These are phyloP conservation scores for Fragilariopsis cylindrus DNA, from an alignment of 108 stramenopile genomes.

Conservation along the genomic window DNA sequence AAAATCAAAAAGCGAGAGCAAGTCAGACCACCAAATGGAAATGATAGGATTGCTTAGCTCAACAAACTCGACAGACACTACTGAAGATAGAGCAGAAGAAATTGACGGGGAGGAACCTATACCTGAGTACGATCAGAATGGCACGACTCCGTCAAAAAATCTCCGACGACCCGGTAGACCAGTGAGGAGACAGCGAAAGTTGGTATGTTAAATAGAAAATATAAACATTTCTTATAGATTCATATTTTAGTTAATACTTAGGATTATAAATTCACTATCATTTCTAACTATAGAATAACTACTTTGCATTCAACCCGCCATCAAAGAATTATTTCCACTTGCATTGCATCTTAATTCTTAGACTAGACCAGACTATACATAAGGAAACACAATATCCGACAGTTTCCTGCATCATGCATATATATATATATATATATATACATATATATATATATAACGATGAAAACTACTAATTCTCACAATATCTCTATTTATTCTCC, in stretches of 20 bases:
- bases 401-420: no score
- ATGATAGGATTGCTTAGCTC: constrained; percentile 25
- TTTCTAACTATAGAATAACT: no score
- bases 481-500: constrained; percentile 41
- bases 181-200: constrained; percentile 2
- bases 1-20: constrained; percentile 12
- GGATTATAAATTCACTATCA: no score
- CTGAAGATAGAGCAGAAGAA: neutral
- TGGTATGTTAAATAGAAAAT: neutral
- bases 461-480: no score
- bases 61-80: neutral
- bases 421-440: neutral
- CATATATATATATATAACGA: neutral
- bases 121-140: neutral
- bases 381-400: no score
- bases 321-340: no score
- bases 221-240: neutral
- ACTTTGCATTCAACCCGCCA: no score
- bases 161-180: constrained; percentile 10
- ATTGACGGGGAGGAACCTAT: neutral
- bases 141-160: constrained; percentile 5
- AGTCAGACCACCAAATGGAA: constrained; percentile 21
- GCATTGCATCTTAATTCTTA: no score
- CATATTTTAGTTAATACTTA: neutral
- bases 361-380: no score